Base-by-base conservation (phyloP, 169 alveolate genomes). In the Toxoplasma gondii region DNA sequence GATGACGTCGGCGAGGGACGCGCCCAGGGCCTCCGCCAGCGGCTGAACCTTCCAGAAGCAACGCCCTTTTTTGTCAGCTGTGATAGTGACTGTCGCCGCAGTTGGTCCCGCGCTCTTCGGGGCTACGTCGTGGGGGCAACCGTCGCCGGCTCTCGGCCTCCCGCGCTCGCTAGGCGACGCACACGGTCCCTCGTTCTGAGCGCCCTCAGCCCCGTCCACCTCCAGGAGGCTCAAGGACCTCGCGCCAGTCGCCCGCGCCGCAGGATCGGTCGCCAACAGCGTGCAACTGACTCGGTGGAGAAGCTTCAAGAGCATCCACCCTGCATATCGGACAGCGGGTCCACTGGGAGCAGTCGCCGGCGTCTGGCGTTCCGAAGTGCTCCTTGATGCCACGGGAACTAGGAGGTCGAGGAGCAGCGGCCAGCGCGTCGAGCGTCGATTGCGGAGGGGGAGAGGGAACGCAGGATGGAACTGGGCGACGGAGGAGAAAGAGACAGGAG, bases 301-400 rank as follows among this genome's bases (percentile, higher is more conserved):
- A 88, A 95, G 86, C 86, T 92, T 91, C 74, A 96, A 91, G 39
- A 96, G 93, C 95, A 95, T 91, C 96, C 96, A 95, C 58, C 97
- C 97, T 53, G 95, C 95, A 69, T 95, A 95, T n/a, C 96, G 95
- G 58, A 93, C 94, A n/a, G 97, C 95, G 45, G 95, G 92, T 45
- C 95, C 93, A 44, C 94, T 91, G 10, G 94, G 94, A 0, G 91
- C 82, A 17, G 53, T 12, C 91, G 94, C 64, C 91, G 94, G 88
- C 87, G 96, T 16, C 93, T 91, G 74, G 74, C 91, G 88, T 69
- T 93, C 95, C 92, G 58, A 95, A 70, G 81, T 93, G 93, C 88
- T 49, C 96, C 84, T n/a, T 95, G 96, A 39, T 91, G 95, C 88
- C 93, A 91, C 43, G 44, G 86, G 86, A 2, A 78, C 86, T 10